Conservation (phyloP, 2,329 filamentous ascomycete species). For the Nothopassalora personata region DNA sequence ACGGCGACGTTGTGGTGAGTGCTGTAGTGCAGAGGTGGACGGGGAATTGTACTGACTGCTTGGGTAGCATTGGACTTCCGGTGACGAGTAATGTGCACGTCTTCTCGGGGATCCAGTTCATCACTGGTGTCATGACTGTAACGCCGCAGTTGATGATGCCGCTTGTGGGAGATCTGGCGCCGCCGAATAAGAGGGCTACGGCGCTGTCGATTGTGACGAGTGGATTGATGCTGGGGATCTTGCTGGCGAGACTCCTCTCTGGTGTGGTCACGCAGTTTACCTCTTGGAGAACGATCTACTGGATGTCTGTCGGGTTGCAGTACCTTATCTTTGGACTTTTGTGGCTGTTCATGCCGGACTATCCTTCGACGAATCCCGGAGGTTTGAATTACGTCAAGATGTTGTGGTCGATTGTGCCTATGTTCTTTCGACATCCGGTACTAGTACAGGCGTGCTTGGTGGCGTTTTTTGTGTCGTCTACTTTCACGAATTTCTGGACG, state of each 20-base stretch:
- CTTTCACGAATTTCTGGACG: slow-evolving; percentile 66
- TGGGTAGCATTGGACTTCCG: slow-evolving; percentile 61
- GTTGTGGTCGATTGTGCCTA: slow-evolving; percentile 58
- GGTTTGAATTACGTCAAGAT: slow-evolving; percentile 61
- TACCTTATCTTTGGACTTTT: slow-evolving; percentile 60
- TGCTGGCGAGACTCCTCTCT: slow-evolving; percentile 69
- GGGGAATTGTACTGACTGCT: not conserved
- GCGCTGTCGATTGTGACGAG: slow-evolving; percentile 70
- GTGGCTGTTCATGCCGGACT: slow-evolving; percentile 73
- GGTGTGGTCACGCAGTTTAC: slow-evolving; percentile 70
- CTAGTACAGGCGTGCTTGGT: slow-evolving; percentile 66
- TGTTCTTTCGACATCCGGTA: slow-evolving; percentile 61
- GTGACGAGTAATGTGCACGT: slow-evolving; percentile 58
- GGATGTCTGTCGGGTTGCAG: slow-evolving; percentile 68
- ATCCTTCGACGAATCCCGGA: slow-evolving; percentile 64
- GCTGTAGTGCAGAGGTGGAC: slow-evolving; percentile 10
- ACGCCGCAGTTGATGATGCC: slow-evolving; percentile 73
- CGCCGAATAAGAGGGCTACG: slow-evolving; percentile 60
- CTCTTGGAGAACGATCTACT: slow-evolving; percentile 73
- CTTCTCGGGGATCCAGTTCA: slow-evolving; percentile 66
- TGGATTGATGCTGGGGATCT: slow-evolving; percentile 67
- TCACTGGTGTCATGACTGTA: slow-evolving; percentile 71
- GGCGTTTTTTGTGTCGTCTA: slow-evolving; percentile 55
- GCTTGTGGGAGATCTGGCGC: slow-evolving; percentile 71
- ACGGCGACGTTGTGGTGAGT: slow-evolving; percentile 62